Evolutionary conservation across 495 filamentous ascomycete species (phyloP).

Genomic region (Podospora tetraspora): DNA sequence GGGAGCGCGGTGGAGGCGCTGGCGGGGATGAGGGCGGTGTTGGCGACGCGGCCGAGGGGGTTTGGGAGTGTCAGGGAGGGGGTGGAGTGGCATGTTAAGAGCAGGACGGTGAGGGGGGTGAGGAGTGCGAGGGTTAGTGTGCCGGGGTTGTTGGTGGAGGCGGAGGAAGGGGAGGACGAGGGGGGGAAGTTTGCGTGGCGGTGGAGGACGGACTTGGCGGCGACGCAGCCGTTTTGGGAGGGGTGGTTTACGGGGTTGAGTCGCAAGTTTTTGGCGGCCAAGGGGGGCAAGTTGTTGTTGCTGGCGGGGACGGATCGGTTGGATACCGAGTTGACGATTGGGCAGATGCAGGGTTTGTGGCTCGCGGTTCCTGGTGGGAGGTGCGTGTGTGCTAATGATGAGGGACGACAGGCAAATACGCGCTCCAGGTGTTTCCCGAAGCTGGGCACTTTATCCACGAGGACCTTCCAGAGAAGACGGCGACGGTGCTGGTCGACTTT

Average conservation of each 20-base stretch:
- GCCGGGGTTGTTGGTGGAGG: conserved; percentile 63
- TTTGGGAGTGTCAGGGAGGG: conserved; percentile 71
- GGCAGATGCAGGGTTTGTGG: conserved; percentile 86
- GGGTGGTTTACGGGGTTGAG: conserved; percentile 88
- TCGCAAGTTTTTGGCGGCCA: conserved; percentile 76
- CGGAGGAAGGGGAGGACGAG: no score
- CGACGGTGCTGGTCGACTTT: conserved; percentile 80
- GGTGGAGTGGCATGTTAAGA: conserved; percentile 91
- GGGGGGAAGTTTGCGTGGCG: conserved; percentile 48
- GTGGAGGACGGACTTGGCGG: conserved; percentile 81
- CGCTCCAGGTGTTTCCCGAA: conserved; percentile 88
- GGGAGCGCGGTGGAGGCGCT: conserved; percentile 84
- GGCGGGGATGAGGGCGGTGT: conserved; percentile 86
- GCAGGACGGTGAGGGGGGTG: conserved; percentile 80
- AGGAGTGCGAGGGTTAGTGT: conserved; percentile 79
- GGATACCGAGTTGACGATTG: conserved; percentile 93
- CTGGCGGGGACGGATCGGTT: conserved; percentile 91
- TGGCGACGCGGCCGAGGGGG: conserved; percentile 71
- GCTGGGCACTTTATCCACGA: conserved; percentile 97
- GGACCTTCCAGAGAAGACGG: conserved; percentile 84
- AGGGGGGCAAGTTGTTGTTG: conserved; percentile 83
- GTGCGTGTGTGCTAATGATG: not conserved
- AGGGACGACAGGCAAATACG: conserved; percentile 74
- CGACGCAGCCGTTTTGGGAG: conserved; percentile 89
- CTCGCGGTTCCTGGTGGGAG: not conserved